A percentile compares a stretch with the other conserved stretches of the same genome.
phyloP scores from a whole-genome alignment of 164 flowering plant genomes.

The Berberis thunbergii region DNA sequence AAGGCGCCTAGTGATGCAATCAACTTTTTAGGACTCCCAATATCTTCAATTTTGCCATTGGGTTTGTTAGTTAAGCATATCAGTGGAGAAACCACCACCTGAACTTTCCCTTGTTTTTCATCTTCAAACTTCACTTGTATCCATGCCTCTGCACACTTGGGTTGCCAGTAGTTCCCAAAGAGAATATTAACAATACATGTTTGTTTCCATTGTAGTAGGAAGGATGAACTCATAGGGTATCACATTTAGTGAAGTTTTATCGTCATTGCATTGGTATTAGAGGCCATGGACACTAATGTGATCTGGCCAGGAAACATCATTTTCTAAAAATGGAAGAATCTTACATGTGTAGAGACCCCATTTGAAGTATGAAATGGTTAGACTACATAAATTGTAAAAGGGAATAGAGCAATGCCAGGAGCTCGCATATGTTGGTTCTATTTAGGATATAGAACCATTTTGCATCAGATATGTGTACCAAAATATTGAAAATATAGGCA shows the following conservation, averaged over 20 bases:
- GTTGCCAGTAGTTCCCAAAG: slow-evolving; percentile 96
- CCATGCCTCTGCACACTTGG: slow-evolving; percentile 99
- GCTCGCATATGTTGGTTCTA: no score
- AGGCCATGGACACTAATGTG: background rate
- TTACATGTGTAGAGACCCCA: no score
- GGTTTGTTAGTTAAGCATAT: slow-evolving; percentile 87
- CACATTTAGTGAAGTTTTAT: slow-evolving; percentile 49
- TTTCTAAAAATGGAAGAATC: no score
- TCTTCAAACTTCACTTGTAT: slow-evolving; percentile 93
- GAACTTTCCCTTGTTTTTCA: slow-evolving; percentile 90
- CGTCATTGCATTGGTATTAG: background rate
- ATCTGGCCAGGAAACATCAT: no score
- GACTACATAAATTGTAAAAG: no score
- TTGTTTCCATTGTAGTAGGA: slow-evolving; percentile 91
- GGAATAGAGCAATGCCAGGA: no score
- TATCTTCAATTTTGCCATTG: slow-evolving; percentile 80
- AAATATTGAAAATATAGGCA: no score
- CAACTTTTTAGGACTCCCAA: slow-evolving; percentile 86
- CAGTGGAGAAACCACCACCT: slow-evolving; percentile 89
- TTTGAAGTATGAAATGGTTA: no score
- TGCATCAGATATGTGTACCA: no score
- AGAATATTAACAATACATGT: slow-evolving; percentile 74
- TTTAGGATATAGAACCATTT: no score
- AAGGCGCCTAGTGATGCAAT: slow-evolving; percentile 94
- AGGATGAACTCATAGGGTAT: slow-evolving; percentile 83